Percentiles rank a stretch among this genome's conserved stretches.
phyloP scores from a whole-genome alignment of 2,329 filamentous ascomycete genomes.

The Aaosphaeria arxii region DNA sequence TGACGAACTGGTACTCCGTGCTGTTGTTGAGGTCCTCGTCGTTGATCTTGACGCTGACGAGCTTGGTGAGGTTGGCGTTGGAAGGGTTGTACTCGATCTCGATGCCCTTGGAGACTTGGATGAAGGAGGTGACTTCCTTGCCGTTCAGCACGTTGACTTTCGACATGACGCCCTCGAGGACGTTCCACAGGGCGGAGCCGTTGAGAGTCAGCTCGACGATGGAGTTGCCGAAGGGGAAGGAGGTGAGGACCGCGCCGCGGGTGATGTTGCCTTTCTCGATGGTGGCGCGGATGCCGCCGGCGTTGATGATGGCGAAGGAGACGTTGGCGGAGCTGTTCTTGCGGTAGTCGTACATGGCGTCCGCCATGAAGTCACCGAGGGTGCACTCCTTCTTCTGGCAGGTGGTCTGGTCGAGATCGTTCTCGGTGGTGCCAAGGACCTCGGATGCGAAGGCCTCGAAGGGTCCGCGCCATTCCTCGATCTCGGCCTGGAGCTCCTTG shows the following conservation, averaged over 20 bases:
- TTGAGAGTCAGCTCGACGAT: slow-evolving; percentile 56
- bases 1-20: slow-evolving; percentile 56
- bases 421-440: slow-evolving; percentile 54
- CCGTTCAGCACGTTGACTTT: slow-evolving; percentile 55
- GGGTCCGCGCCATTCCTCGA: slow-evolving; percentile 57
- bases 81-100: slow-evolving; percentile 57
- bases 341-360: slow-evolving; percentile 61
- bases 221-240: slow-evolving; percentile 65
- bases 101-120: slow-evolving; percentile 60
- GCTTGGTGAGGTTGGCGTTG: slow-evolving; percentile 47
- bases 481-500: slow-evolving; percentile 54
- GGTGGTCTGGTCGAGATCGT: slow-evolving; percentile 57
- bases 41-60: slow-evolving; percentile 53
- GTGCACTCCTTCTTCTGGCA: slow-evolving; percentile 59
- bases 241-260: slow-evolving; percentile 60
- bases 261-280: slow-evolving; percentile 62
- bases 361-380: slow-evolving; percentile 43
- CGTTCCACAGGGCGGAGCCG: slow-evolving; percentile 55
- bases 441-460: slow-evolving; percentile 60
- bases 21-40: slow-evolving; percentile 47
- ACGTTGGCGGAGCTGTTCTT: slow-evolving; percentile 46
- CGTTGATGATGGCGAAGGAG: slow-evolving; percentile 61
- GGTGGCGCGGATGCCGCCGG: slow-evolving; percentile 61
- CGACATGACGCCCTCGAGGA: slow-evolving; percentile 59
- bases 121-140: slow-evolving; percentile 54